Evolutionary conservation across 2,329 filamentous ascomycete species (phyloP).

Genomic region (Cryphonectria naterciae): DNA sequence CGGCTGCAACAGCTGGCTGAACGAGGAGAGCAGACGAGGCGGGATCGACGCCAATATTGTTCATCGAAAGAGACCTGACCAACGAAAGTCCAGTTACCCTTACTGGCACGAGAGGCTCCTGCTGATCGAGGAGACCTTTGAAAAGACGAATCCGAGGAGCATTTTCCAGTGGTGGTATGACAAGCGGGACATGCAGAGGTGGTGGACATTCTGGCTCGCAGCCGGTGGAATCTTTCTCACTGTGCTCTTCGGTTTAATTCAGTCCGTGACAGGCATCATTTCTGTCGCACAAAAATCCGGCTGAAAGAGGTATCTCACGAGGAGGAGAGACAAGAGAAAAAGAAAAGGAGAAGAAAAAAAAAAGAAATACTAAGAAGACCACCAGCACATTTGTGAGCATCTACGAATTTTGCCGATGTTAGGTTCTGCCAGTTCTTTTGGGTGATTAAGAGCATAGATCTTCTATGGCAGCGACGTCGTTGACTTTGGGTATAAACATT

Average conservation of each 20-base stretch:
- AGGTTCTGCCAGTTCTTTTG: not conserved
- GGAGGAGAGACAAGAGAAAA: not conserved
- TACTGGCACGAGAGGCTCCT: constrained; percentile 2
- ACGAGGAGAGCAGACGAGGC: not conserved
- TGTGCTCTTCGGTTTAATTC: constrained; percentile 1
- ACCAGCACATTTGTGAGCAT: not conserved
- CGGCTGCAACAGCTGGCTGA: not conserved
- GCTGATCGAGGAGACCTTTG: not conserved
- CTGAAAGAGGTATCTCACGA: not conserved
- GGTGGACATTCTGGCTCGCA: not conserved
- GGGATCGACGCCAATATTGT: not conserved
- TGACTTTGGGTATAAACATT: too few relatives aligned
- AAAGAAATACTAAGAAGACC: not conserved
- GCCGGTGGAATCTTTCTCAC: constrained; percentile 3
- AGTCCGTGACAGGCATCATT: constrained; percentile 5
- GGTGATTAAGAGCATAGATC: not conserved
- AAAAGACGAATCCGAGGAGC: not conserved
- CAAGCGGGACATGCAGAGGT: not conserved
- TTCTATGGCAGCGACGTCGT: too few relatives aligned
- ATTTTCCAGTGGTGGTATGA: constrained; percentile 10
- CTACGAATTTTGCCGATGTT: too few relatives aligned
- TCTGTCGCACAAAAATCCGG: not conserved
- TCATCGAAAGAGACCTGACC: not conserved
- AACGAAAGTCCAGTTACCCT: not conserved
- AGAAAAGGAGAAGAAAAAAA: too few relatives aligned